Percentiles rank a stretch among this genome's conserved stretches.
These are phyloP conservation scores for Ajuga chamaepitys DNA, from an alignment of 257 asterid genomes.

Conservation along the genomic window DNA sequence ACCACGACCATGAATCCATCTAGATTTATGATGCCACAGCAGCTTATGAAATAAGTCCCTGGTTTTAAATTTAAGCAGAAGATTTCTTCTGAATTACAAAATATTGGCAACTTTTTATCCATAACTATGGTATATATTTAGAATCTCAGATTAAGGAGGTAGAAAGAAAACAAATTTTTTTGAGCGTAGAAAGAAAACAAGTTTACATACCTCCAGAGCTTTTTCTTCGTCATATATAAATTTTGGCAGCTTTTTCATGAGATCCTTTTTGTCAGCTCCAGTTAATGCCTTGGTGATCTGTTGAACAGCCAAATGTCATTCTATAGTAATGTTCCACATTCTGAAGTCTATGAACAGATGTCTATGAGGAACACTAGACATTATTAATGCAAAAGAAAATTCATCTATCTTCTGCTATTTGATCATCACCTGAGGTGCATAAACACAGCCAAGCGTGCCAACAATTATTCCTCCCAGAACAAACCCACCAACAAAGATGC, in stretches of 20 bases:
- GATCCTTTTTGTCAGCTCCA: constrained; percentile 79
- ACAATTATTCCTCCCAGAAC: constrained; percentile 85
- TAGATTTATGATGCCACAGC: neutral
- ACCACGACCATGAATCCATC: neutral
- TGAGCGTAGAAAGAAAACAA: neutral
- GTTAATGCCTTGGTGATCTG: constrained; percentile 80
- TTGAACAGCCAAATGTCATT: constrained; percentile 9
- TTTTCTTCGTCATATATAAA: constrained; percentile 86
- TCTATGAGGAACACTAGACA: neutral
- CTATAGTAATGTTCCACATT: neutral
- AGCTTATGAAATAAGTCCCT: neutral
- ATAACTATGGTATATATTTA: neutral
- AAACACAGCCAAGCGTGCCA: constrained; percentile 84
- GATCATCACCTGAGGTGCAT: constrained; percentile 80
- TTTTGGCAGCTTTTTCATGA: constrained; percentile 87
- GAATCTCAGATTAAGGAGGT: neutral
- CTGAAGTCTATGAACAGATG: constrained; percentile 1
- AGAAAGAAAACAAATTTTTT: no score
- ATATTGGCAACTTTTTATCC: neutral
- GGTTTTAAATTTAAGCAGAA: neutral
- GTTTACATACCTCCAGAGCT: constrained; percentile 57
- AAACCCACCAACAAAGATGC: constrained; percentile 82
- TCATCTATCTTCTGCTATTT: neutral
- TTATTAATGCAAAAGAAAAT: constrained; percentile 2
- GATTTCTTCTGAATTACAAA: neutral